Evolutionary conservation across 2,329 filamentous ascomycete species (phyloP), one percentile per base, ranked within the genome.

Genomic region (Zymoseptoria pseudotritici): DNA sequence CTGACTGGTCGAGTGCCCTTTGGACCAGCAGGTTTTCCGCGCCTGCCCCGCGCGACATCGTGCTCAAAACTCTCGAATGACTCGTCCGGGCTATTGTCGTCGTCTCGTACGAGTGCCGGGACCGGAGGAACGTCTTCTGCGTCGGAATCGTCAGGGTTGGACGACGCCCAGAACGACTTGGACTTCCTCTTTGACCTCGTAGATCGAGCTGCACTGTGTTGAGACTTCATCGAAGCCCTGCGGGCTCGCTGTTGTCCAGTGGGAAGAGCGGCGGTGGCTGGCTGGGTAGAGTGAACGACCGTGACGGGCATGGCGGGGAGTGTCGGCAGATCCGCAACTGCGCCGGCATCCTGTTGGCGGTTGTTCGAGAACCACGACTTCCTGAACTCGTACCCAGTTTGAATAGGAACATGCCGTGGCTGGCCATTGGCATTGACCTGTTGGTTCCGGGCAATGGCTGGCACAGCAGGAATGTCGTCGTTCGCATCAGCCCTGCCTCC

Each of bases 91-190:
- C 36, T 46, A 17, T 46, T 46, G 36, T n/a, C 36, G 13, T 57
- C 55, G 42, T 58, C 64, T 5, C 61, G 56, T 17, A 56, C 50
- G n/a, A 66, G 60, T n/a, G 61, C 56, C 24, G 65, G 65, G 2
- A 66, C 61, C 17, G 65, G 65, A 52, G 65, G 65, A 5, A 65
- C 58, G 20, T 63, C 63, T 10, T 60, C 61, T 11, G 58, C 61
- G 9, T 63, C 64, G 13, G 64, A 66, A 29, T 66, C 65, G 53
- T 66, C 63, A 5, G 65, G 65, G 31, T 66, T 66, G 8, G 65
- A 66, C 7, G 63, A 65, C 3, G 62, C 56, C 65, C 65, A 66
- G 58, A 65, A 65, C 5, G 63, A 65, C 9, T 54, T 53, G 31
- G 53, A 57, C 53, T 53, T 61, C 20, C 63, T 60, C 49, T 60